These are phyloP conservation scores for Ocimum tenuiflorum DNA, from an alignment of 257 asterid species.

Conservation along the genomic window DNA sequence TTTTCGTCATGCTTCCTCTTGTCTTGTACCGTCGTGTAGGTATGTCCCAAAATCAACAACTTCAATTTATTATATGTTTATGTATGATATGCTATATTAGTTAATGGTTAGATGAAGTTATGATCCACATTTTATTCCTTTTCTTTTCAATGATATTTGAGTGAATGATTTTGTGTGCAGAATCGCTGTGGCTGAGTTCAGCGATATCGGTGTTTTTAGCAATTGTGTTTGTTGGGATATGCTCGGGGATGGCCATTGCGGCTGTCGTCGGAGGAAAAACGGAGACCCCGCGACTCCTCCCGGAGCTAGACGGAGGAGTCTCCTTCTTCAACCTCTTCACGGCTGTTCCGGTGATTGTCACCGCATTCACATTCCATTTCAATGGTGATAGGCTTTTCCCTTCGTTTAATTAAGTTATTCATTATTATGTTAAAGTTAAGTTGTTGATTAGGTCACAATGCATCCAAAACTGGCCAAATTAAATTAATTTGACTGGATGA, in stretches of 20 bases:
- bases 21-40: constrained; percentile 82
- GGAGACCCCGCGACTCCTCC: constrained; percentile 48
- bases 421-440: too few relatives aligned
- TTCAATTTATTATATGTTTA: too few relatives aligned
- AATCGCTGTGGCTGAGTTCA: constrained; percentile 76
- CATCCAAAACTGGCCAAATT: too few relatives aligned
- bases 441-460: too few relatives aligned
- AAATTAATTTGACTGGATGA: too few relatives aligned
- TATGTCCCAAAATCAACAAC: too few relatives aligned
- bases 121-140: too few relatives aligned
- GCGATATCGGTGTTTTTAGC: constrained; percentile 71
- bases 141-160: too few relatives aligned
- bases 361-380: constrained; percentile 90
- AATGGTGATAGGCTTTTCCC: constrained; percentile 44
- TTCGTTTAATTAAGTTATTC: too few relatives aligned
- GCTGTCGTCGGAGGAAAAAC: constrained; percentile 66
- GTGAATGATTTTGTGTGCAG: constrained; percentile 45
- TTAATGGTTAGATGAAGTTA: too few relatives aligned
- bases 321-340: constrained; percentile 93
- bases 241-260: constrained; percentile 66
- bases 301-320: constrained; percentile 42
- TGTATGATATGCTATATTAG: too few relatives aligned
- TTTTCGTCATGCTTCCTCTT: constrained; percentile 67
- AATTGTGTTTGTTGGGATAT: constrained; percentile 72
- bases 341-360: constrained; percentile 79